These are phyloP conservation scores for Neckera pumila DNA, from an alignment of 225 moss, liverwort and hornwort genomes.

Conservation along the genomic window DNA sequence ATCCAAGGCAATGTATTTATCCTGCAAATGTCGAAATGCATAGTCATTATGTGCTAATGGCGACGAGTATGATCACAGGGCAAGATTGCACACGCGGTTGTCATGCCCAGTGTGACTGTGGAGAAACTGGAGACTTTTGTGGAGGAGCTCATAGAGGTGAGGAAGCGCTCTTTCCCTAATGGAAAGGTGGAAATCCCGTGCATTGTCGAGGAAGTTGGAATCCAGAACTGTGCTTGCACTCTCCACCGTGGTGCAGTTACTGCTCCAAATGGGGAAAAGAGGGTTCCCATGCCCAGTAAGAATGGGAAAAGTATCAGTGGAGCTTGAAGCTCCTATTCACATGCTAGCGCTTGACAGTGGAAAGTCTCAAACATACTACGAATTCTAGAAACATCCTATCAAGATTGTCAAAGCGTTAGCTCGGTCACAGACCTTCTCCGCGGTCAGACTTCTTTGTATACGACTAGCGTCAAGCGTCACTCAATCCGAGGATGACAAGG, in stretches of 20 bases:
- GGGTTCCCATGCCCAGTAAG: neutral
- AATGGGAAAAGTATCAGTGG: conserved; percentile 20
- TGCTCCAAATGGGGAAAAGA: conserved; percentile 22
- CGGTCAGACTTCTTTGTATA: neutral
- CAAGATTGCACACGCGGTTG: conserved; percentile 78
- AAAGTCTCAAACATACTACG: neutral
- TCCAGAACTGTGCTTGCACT: conserved; percentile 76
- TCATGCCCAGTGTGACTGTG: conserved; percentile 40
- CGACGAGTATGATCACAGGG: conserved; percentile 30
- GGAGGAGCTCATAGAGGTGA: conserved; percentile 60
- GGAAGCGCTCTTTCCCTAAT: conserved; percentile 45
- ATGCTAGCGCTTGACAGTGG: conserved; percentile 6
- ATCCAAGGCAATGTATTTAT: neutral
- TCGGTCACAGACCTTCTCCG: neutral
- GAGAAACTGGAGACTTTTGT: conserved; percentile 68
- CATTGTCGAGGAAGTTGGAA: conserved; percentile 74
- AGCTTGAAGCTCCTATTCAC: conserved; percentile 16
- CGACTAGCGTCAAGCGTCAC: neutral
- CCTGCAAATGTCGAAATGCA: neutral
- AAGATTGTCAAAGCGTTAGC: conserved; percentile 5
- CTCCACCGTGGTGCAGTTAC: conserved; percentile 45
- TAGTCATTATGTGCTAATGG: neutral
- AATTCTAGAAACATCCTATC: neutral
- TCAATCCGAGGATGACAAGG: neutral
- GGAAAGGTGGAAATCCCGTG: conserved; percentile 66